Percentiles rank a stretch among this genome's conserved stretches.
Evolutionary conservation across 1,284 basidiomycete genomes (phyloP).

Genomic region (Trichosporon sp.): DNA sequence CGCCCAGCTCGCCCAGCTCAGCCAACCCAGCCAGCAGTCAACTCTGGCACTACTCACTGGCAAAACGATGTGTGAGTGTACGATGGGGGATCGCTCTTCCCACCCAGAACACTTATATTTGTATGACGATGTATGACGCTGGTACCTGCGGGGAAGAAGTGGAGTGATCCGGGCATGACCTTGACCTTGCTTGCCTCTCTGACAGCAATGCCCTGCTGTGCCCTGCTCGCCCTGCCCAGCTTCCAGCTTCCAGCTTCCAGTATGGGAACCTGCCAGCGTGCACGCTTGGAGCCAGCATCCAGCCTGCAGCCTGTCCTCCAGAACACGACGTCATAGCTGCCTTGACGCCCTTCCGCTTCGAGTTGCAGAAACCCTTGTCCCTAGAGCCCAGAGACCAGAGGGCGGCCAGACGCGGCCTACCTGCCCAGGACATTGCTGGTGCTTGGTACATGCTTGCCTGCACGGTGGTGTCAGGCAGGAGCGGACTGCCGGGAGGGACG

Average conservation of each 20-base stretch:
- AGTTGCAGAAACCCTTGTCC: not conserved
- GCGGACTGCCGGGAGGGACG: not conserved
- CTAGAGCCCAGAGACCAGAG: not conserved
- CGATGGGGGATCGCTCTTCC: not conserved
- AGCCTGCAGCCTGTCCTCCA: not conserved
- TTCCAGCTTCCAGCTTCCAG: not conserved
- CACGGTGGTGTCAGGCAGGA: not conserved
- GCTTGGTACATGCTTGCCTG: not conserved
- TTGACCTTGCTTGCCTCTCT: not conserved
- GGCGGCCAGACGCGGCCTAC: too few species aligned
- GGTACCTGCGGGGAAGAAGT: not conserved
- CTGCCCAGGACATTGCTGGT: not conserved
- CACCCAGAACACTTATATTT: not conserved
- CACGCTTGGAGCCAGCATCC: not conserved
- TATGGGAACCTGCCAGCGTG: not conserved
- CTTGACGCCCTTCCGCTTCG: not conserved
- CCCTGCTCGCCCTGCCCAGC: too few species aligned
- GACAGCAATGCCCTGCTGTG: too few species aligned
- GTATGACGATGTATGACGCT: not conserved
- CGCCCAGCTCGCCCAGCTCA: not conserved
- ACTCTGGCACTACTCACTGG: too few species aligned
- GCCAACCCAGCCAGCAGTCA: too few species aligned
- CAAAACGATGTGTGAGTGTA: conserved; percentile 1
- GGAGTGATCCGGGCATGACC: not conserved
- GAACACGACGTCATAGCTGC: not conserved